phyloP scores from a whole-genome alignment of 2,329 filamentous ascomycete genomes.

The Xylariaceae sp. region DNA sequence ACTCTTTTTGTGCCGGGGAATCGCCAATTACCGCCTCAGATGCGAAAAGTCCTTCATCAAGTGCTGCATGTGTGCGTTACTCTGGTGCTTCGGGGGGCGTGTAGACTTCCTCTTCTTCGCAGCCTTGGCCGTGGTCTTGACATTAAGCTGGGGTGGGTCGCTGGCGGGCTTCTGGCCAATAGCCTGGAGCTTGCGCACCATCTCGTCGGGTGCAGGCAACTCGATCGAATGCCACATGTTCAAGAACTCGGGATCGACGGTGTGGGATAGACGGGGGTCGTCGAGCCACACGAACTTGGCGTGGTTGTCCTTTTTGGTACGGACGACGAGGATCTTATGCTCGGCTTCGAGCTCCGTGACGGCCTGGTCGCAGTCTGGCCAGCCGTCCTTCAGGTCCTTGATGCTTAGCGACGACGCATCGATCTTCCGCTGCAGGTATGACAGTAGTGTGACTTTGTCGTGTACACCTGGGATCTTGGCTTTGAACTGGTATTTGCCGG shows the following conservation, averaged over 20 bases:
- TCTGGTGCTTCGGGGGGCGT: slow-evolving; percentile 78
- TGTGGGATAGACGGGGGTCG: slow-evolving; percentile 76
- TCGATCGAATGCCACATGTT: slow-evolving; percentile 82
- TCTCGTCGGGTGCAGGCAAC: slow-evolving; percentile 76
- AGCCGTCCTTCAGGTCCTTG: slow-evolving; percentile 94
- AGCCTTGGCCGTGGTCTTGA: slow-evolving; percentile 58
- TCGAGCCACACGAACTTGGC: slow-evolving; percentile 89
- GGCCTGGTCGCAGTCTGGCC: slow-evolving; percentile 81
- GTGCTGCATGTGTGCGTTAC: slow-evolving; percentile 85
- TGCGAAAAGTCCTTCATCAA: slow-evolving; percentile 67
- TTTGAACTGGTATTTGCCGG: slow-evolving; percentile 80
- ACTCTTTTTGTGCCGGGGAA: neutral
- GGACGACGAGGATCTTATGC: slow-evolving; percentile 82
- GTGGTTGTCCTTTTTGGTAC: slow-evolving; percentile 90
- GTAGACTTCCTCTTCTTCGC: slow-evolving; percentile 76
- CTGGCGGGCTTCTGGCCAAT: slow-evolving; percentile 85
- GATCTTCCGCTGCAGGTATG: slow-evolving; percentile 79
- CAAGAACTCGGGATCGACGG: slow-evolving; percentile 83
- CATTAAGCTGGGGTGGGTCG: slow-evolving; percentile 72
- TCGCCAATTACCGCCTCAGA: slow-evolving; percentile 24
- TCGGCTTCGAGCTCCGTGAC: slow-evolving; percentile 79
- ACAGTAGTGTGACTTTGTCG: slow-evolving; percentile 77
- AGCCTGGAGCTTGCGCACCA: slow-evolving; percentile 74
- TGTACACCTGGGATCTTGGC: slow-evolving; percentile 83
- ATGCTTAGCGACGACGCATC: slow-evolving; percentile 83